A percentile compares a stretch with the other conserved stretches of the same genome.
Conservation (phyloP, 1,139 yeast species). For the Geotrichum australiense region DNA sequence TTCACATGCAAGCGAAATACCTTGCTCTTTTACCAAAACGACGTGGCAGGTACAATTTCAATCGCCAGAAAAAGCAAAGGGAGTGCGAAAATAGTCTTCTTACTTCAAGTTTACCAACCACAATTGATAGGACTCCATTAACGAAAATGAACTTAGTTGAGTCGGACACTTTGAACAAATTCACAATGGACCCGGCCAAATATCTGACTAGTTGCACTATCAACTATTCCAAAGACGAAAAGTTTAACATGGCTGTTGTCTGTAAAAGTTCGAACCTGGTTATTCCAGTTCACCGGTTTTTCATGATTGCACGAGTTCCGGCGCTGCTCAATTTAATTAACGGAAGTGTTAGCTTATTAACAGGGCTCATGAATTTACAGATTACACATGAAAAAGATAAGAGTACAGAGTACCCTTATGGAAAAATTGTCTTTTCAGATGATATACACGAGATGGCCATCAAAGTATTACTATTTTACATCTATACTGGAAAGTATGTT, state of each 20-base stretch:
- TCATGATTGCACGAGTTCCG: conserved; percentile 21
- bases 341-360: conserved; percentile 2
- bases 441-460: conserved; percentile 28
- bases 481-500: conserved; percentile 41
- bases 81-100: conserved; percentile 8
- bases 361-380: conserved; percentile 9
- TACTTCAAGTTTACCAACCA: conserved; percentile 7
- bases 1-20: conserved; percentile 14
- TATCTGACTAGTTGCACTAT: conserved; percentile 19
- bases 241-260: conserved; percentile 22
- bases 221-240: background rate
- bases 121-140: conserved; percentile 10
- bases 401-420: conserved; percentile 4
- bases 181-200: conserved; percentile 10
- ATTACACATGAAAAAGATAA: conserved; percentile 9
- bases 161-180: conserved; percentile 1
- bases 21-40: conserved; percentile 13
- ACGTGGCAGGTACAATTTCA: conserved; percentile 7
- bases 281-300: conserved; percentile 27
- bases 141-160: conserved; percentile 4
- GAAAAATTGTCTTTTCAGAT: conserved; percentile 11
- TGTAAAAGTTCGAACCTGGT: conserved; percentile 16
- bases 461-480: conserved; percentile 37
- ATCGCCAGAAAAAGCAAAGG: conserved; percentile 12
- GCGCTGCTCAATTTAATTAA: conserved; percentile 18